Evolutionary conservation across 352 stramenopile genomes (phyloP).

Genomic region (Pilasporangium apinafurcum): DNA sequence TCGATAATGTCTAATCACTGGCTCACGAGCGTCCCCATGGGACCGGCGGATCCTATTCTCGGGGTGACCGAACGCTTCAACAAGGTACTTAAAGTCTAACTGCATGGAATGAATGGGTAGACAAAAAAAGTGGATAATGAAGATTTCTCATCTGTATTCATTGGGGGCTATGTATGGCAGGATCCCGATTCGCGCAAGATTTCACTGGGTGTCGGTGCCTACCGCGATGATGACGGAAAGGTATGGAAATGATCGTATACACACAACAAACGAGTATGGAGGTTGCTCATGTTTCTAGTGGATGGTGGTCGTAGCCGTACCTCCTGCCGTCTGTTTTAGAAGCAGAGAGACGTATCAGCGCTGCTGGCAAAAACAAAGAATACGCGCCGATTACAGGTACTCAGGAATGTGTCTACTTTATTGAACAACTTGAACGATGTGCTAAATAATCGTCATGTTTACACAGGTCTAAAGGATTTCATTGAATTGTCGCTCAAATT

Average conservation of each 20-base stretch:
- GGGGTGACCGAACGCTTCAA: conserved; percentile 91
- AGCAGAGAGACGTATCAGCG: conserved; percentile 94
- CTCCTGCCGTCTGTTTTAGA: conserved; percentile 95
- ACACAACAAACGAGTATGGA: no score
- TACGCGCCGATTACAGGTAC: conserved; percentile 96
- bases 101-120: not conserved
- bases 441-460: no score
- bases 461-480: conserved; percentile 96
- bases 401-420: no score
- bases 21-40: conserved; percentile 89
- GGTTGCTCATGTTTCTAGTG: not conserved
- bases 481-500: conserved; percentile 94
- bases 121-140: no score
- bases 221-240: conserved; percentile 92
- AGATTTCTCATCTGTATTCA: conserved; percentile 1
- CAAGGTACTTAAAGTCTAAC: conserved; percentile 49
- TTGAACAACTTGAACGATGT: no score
- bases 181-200: conserved; percentile 94
- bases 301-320: conserved; percentile 71
- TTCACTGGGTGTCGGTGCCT: conserved; percentile 98
- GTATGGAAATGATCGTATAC: no score
- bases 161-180: conserved; percentile 43
- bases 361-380: conserved; percentile 95
- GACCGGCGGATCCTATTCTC: conserved; percentile 95
- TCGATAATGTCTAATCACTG: conserved; percentile 58